phyloP scores from a whole-genome alignment of 148 eudicot genomes.

The Beta vulgaris region DNA sequence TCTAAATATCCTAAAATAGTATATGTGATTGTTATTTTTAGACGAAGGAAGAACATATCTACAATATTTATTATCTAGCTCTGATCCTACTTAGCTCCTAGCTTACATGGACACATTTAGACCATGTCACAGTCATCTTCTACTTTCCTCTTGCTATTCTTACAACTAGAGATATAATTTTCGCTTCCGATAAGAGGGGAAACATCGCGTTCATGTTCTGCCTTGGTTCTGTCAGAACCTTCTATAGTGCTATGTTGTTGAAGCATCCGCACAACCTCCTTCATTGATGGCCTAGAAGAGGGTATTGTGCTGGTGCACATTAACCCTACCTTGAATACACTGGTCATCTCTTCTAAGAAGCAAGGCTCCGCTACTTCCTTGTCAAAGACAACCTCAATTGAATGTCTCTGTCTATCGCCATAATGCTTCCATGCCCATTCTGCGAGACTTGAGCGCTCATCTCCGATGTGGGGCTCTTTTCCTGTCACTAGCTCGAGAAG shows the following conservation, averaged over 20 bases:
- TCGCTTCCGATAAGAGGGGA: constrained; percentile 51
- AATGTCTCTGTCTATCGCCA: constrained; percentile 43
- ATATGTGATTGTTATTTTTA: background rate
- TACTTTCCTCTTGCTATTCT: constrained; percentile 34
- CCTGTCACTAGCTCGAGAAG: constrained; percentile 78
- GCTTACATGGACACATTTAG: background rate
- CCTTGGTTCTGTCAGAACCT: constrained; percentile 30
- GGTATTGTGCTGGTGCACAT: constrained; percentile 60
- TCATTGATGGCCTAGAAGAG: constrained; percentile 69
- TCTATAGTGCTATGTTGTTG: constrained; percentile 24
- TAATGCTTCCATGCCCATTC: constrained; percentile 83
- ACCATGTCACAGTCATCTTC: constrained; percentile 36
- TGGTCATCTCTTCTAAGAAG: constrained; percentile 52
- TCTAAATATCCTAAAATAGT: background rate
- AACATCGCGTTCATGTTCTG: constrained; percentile 35
- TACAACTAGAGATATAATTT: constrained; percentile 40
- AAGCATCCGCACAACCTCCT: constrained; percentile 61
- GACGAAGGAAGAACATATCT: background rate
- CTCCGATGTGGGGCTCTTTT: constrained; percentile 57
- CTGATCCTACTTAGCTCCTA: background rate
- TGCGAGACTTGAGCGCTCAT: constrained; percentile 56
- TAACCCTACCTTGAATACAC: constrained; percentile 61
- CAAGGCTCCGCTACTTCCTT: constrained; percentile 34
- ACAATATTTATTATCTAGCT: background rate
- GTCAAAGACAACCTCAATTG: constrained; percentile 43